A percentile compares a stretch with the other conserved stretches of the same genome.
These are phyloP conservation scores for Podospora pseudopauciseta DNA, from an alignment of 495 filamentous ascomycete species.

Conservation along the genomic window DNA sequence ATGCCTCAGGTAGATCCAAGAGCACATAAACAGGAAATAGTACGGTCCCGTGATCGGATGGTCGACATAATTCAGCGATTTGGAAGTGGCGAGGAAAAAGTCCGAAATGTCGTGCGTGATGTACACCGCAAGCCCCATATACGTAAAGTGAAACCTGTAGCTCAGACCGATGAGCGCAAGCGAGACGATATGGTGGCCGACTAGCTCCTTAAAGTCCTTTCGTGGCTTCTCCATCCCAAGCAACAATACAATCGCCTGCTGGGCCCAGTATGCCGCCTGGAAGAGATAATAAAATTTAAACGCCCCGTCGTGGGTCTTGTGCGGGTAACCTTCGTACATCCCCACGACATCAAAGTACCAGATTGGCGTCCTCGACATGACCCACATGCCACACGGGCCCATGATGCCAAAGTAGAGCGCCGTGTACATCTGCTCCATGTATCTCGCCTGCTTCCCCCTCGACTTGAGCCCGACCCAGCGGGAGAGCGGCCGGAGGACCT, in stretches of 20 bases:
- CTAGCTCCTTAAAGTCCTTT: constrained; percentile 95
- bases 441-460: constrained; percentile 78
- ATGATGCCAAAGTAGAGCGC: constrained; percentile 90
- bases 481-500: constrained; percentile 76
- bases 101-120: constrained; percentile 95
- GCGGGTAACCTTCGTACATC: constrained; percentile 92
- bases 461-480: constrained; percentile 64
- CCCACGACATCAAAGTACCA: constrained; percentile 94
- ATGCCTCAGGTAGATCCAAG: constrained; percentile 93
- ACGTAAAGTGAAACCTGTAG: constrained; percentile 97
- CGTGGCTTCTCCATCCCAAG: constrained; percentile 90
- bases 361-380: constrained; percentile 86
- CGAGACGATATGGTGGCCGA: constrained; percentile 91
- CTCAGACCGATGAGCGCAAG: constrained; percentile 81
- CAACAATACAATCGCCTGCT: constrained; percentile 87
- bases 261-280: constrained; percentile 93
- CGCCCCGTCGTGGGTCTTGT: constrained; percentile 73
- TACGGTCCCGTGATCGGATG: constrained; percentile 72
- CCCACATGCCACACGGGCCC: constrained; percentile 82
- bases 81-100: constrained; percentile 96
- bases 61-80: constrained; percentile 90
- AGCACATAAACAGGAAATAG: constrained; percentile 74
- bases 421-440: constrained; percentile 98
- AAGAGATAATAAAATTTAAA: constrained; percentile 98
- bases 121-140: constrained; percentile 95